phyloP scores from a whole-genome alignment of 495 filamentous ascomycete genomes.

The Aspergillus heteromorphus region DNA sequence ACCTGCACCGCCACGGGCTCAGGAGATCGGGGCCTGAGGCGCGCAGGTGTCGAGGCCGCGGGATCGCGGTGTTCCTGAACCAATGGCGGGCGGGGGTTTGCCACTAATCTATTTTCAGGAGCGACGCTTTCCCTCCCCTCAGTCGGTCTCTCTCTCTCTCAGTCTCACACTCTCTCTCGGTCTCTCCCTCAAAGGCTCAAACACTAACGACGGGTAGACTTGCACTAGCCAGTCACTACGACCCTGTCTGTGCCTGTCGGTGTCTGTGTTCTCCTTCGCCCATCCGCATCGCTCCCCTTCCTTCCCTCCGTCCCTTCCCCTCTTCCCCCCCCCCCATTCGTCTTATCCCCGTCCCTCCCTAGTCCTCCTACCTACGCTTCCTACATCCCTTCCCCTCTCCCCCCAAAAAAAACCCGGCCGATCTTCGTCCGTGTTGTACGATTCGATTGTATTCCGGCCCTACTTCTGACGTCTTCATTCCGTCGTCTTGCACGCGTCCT shows the following conservation, averaged over 20 bases:
- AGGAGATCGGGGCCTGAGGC: slow-evolving; percentile 5
- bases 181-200: neutral
- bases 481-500: slow-evolving; percentile 1
- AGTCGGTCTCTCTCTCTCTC: slow-evolving; percentile 3
- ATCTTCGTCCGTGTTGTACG: slow-evolving; percentile 1
- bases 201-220: no score
- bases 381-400: no score
- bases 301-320: neutral
- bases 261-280: neutral
- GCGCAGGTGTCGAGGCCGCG: slow-evolving; percentile 4
- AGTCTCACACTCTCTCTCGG: neutral
- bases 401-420: slow-evolving; percentile 15
- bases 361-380: no score
- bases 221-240: neutral
- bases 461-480: neutral
- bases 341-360: neutral
- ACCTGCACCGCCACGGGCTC: slow-evolving; percentile 13
- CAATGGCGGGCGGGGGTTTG: slow-evolving; percentile 12
- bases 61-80: slow-evolving; percentile 11
- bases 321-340: neutral
- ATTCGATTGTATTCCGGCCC: neutral
- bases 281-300: neutral
- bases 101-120: neutral
- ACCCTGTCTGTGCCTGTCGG: neutral
- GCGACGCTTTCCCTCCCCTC: slow-evolving; percentile 2